phyloP scores from a whole-genome alignment of 2,329 filamentous ascomycete genomes.

The Fusarium multiceps region DNA sequence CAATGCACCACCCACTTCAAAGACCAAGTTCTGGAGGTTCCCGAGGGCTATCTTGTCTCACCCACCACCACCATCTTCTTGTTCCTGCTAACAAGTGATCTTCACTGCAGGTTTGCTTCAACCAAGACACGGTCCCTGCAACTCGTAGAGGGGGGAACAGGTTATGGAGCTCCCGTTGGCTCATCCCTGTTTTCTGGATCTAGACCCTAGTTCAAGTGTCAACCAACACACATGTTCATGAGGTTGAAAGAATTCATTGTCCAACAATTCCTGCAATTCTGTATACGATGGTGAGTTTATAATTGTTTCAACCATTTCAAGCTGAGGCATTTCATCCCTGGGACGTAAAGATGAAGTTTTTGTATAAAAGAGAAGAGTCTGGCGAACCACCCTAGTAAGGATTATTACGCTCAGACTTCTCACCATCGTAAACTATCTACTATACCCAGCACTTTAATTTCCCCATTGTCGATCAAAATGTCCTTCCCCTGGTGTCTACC shows the following conservation, averaged over 20 bases:
- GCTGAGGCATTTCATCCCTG: constrained; percentile 16
- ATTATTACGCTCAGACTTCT: constrained; percentile 36
- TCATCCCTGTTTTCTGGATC: constrained; percentile 22
- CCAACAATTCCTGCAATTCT: neutral
- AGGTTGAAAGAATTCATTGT: constrained; percentile 5
- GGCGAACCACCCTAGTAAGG: constrained; percentile 11
- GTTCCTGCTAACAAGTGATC: neutral
- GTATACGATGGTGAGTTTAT: neutral
- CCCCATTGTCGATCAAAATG: constrained; percentile 41
- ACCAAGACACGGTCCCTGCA: neutral
- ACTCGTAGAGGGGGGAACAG: neutral
- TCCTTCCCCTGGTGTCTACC: constrained; percentile 30
- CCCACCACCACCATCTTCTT: constrained; percentile 5
- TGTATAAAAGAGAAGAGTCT: constrained; percentile 20
- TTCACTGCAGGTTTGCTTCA: neutral
- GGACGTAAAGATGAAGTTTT: neutral
- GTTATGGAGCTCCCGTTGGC: neutral
- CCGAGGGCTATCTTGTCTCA: neutral
- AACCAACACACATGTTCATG: neutral
- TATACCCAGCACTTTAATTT: constrained; percentile 2
- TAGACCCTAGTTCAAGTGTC: constrained; percentile 3
- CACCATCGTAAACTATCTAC: constrained; percentile 9
- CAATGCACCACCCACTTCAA: neutral
- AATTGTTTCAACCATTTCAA: neutral
- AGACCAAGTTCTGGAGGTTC: neutral